Base-by-base conservation (phyloP, 2,329 filamentous ascomycete genomes). In the Claviceps africana region DNA sequence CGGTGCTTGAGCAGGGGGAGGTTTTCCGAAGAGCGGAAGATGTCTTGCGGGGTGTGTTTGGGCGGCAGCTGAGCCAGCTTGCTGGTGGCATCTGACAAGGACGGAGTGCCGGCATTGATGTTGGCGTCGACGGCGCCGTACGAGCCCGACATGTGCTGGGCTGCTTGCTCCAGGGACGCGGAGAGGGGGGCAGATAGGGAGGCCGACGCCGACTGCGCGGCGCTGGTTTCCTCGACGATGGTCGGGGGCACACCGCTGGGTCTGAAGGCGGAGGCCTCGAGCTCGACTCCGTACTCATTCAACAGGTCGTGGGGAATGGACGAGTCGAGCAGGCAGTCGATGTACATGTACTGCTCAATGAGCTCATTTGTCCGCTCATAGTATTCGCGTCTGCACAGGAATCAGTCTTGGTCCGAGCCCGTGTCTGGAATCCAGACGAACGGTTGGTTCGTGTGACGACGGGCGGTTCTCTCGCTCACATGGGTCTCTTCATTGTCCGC, bases 291-390 rank as follows among this genome's bases (percentile, higher is more conserved):
- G 67, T 95, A 96, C 67, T 96, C 90, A 63, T 94, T 90, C 53
- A 97, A 82, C 45, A 97, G 74, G 60, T 91, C 84, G 63, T 95
- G 90, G 2, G 90, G 90, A n/a, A 95, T 79, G 31, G 88, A 90
- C 9, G 88, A 95, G 68, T 95, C 89, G 55, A 97, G 77, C 53
- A 97, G 74, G 50, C 85, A 81, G 68, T 96, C 91, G 60, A 96
- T 95, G 65, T 94, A 96, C 56, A 94, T 75, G 65, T 96, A 97
- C 65, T 95, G 86, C 65, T 93, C 86, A 54, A 97, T 82, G 44
- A 96, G 74, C 59, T 83, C 82, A 69, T 97, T 97, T 63, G 83
- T 91, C 44, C 87, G 81, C 72, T 94, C 84, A 63, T 97, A 95
- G 70, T 95, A 96, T 62, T 83, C 64, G 47, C 89, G 85, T 55